Percentiles rank a stretch among this genome's conserved stretches.
These are phyloP conservation scores for Solanum tarapatanum DNA, from an alignment of 257 asterid genomes.

Conservation along the genomic window DNA sequence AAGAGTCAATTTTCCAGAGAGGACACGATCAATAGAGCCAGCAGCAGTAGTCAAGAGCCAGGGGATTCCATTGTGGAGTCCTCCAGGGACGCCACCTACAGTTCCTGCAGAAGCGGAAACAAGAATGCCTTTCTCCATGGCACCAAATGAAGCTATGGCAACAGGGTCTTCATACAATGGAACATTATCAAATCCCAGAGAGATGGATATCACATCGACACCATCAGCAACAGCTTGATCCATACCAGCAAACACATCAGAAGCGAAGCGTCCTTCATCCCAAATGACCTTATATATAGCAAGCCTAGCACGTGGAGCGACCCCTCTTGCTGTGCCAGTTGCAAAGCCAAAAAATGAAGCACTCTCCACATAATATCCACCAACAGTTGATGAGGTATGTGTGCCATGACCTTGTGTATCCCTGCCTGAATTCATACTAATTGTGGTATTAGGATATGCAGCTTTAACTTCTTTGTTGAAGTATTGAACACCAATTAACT, in stretches of 20 bases:
- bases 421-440: slow-evolving; percentile 38
- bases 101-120: slow-evolving; percentile 62
- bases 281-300: slow-evolving; percentile 43
- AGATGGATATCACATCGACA: slow-evolving; percentile 43
- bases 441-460: slow-evolving; percentile 7
- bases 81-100: slow-evolving; percentile 7
- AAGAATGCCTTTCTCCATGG: slow-evolving; percentile 47
- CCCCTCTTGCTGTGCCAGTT: slow-evolving; percentile 31
- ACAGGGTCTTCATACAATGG: slow-evolving; percentile 39
- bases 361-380: slow-evolving; percentile 31
- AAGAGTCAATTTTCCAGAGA: slow-evolving; percentile 22
- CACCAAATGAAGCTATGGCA: slow-evolving; percentile 51
- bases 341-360: slow-evolving; percentile 45
- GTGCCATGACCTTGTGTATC: slow-evolving; percentile 43
- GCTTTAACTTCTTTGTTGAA: slow-evolving; percentile 39
- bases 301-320: slow-evolving; percentile 39
- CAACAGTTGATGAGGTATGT: slow-evolving; percentile 34
- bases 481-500: slow-evolving; percentile 38
- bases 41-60: slow-evolving; percentile 49
- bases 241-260: slow-evolving; percentile 50
- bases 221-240: slow-evolving; percentile 56
- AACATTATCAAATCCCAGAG: slow-evolving; percentile 17
- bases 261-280: slow-evolving; percentile 32
- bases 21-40: slow-evolving; percentile 42
- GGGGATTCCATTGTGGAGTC: slow-evolving; percentile 38